Conservation (phyloP, 75 land plant species). For the Cupressus sempervirens region DNA sequence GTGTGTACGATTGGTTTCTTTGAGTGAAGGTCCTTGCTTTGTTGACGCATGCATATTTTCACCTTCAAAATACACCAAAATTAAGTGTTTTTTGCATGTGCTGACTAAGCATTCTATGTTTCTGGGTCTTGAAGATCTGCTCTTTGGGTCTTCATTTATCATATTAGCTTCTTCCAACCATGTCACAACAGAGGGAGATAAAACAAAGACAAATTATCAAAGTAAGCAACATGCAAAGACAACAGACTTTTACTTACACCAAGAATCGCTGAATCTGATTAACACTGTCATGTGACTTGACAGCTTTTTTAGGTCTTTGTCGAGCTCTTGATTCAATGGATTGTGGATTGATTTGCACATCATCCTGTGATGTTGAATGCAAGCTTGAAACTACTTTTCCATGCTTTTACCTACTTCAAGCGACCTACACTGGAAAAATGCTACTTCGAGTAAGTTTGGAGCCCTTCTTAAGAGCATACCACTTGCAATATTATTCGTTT, state of each 20-base stretch:
- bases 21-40: slow-evolving; percentile 59
- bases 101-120: slow-evolving; percentile 8
- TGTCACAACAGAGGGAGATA: slow-evolving; percentile 30
- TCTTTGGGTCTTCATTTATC: slow-evolving; percentile 50
- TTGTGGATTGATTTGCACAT: slow-evolving; percentile 64
- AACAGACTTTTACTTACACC: background rate
- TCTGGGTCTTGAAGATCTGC: slow-evolving; percentile 33
- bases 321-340: slow-evolving; percentile 41
- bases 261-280: background rate
- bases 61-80: background rate
- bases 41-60: background rate
- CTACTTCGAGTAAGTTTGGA: slow-evolving; percentile 51
- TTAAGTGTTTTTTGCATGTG: background rate
- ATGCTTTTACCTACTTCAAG: slow-evolving; percentile 72
- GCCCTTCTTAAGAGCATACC: background rate
- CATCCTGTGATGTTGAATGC: slow-evolving; percentile 51
- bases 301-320: slow-evolving; percentile 71
- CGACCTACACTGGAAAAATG: slow-evolving; percentile 52
- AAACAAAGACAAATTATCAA: slow-evolving; percentile 44
- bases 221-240: slow-evolving; percentile 31
- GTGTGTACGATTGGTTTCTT: slow-evolving; percentile 40
- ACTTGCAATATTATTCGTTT: background rate
- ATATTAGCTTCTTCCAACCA: slow-evolving; percentile 45
- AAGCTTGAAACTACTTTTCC: slow-evolving; percentile 29
- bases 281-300: slow-evolving; percentile 1